Evolutionary conservation across 257 asterid species (phyloP).

Genomic region (Lycium ferocissimum): DNA sequence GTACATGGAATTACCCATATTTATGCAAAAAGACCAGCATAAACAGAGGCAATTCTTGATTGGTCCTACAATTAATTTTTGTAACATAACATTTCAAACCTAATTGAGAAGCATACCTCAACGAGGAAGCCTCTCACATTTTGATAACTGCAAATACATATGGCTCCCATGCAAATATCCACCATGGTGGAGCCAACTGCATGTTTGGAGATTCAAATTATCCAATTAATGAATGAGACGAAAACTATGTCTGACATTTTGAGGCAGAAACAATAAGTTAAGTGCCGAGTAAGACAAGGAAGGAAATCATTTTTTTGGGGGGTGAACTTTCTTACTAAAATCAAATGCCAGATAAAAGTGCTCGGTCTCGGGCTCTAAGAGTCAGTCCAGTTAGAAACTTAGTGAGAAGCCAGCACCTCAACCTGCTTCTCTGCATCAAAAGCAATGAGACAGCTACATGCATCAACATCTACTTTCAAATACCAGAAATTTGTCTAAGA

Average conservation of each 20-base stretch:
- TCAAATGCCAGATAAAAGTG: conserved; percentile 65
- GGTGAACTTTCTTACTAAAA: conserved; percentile 46
- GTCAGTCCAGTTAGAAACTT: conserved; percentile 69
- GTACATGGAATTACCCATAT: not conserved
- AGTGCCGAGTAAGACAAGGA: conserved; percentile 35
- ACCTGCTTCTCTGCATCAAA: conserved; percentile 92
- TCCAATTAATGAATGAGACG: conserved; percentile 44
- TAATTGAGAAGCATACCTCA: conserved; percentile 88
- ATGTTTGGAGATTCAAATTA: conserved; percentile 71
- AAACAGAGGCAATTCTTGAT: not conserved
- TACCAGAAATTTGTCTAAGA: conserved; percentile 36
- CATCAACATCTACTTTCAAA: conserved; percentile 58
- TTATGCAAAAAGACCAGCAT: not conserved
- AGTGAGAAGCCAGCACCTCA: conserved; percentile 73
- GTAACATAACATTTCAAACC: conserved; percentile 49
- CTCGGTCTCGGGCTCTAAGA: conserved; percentile 63
- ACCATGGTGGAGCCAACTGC: conserved; percentile 77
- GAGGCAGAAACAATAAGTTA: conserved; percentile 21
- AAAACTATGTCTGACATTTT: conserved; percentile 27
- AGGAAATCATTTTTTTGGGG: conserved; percentile 33
- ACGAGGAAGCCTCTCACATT: conserved; percentile 85
- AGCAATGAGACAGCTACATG: conserved; percentile 81
- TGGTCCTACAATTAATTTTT: conserved; percentile 35
- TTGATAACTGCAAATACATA: conserved; percentile 61
- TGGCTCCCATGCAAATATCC: conserved; percentile 75